A percentile compares a stretch with the other conserved stretches of the same genome.
Evolutionary conservation across 495 filamentous ascomycete species (phyloP).

Genomic region (Penicillium diatomitis): DNA sequence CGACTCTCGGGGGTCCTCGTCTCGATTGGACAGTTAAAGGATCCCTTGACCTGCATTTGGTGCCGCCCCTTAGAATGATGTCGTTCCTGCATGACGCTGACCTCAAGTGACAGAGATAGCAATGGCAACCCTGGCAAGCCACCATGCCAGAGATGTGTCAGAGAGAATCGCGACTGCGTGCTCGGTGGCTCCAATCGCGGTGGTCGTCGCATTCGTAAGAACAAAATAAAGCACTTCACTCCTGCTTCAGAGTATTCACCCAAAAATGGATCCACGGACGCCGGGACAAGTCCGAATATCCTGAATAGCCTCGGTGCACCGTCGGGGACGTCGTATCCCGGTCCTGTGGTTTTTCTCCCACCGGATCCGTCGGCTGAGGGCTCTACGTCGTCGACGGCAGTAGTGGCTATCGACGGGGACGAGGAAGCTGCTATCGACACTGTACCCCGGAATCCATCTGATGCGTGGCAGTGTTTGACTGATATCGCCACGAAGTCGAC

Average conservation of each 20-base stretch:
- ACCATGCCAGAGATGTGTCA: conserved; percentile 51
- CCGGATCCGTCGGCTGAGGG: conserved; percentile 20
- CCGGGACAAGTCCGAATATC: conserved; percentile 17
- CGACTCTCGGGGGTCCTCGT: neutral
- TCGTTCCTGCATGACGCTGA: conserved; percentile 8
- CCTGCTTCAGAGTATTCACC: conserved; percentile 17
- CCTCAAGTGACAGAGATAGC: conserved; percentile 26
- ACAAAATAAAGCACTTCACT: conserved; percentile 35
- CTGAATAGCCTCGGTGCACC: conserved; percentile 19
- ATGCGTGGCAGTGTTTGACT: conserved; percentile 41
- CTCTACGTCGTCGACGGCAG: neutral
- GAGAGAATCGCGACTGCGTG: conserved; percentile 50
- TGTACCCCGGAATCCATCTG: conserved; percentile 39
- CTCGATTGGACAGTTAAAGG: neutral
- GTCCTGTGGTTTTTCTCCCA: conserved; percentile 30
- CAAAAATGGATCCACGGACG: conserved; percentile 20
- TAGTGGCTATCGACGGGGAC: conserved; percentile 29
- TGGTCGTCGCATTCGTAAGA: conserved; percentile 49
- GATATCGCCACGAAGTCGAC: conserved; percentile 29
- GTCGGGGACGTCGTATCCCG: conserved; percentile 23
- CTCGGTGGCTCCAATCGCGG: conserved; percentile 54
- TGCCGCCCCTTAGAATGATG: neutral
- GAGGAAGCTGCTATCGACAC: conserved; percentile 30
- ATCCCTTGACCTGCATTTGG: conserved; percentile 10
- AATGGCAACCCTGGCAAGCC: conserved; percentile 40